Conservation (phyloP, 192 early-diverging fungal species). For the Coemansia sp. region DNA sequence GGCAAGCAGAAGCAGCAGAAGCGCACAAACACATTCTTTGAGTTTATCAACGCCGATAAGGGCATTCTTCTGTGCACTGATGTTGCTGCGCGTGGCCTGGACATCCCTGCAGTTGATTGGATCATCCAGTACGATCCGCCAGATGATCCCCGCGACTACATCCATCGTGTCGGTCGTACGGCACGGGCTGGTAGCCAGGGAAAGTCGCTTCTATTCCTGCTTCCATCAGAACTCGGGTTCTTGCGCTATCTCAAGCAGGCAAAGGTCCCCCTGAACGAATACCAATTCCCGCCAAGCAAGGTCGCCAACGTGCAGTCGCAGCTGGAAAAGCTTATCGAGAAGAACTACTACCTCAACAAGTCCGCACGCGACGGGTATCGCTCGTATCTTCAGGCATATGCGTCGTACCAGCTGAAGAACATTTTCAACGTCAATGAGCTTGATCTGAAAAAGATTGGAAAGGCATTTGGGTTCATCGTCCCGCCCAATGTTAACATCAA, state of each 20-base stretch:
- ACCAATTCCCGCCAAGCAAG: slow-evolving; percentile 93
- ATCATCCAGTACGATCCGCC: slow-evolving; percentile 99
- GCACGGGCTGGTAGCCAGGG: slow-evolving; percentile 89
- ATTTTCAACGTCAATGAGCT: slow-evolving; percentile 92
- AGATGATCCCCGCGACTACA: slow-evolving; percentile 98
- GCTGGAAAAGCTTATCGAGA: slow-evolving; percentile 95
- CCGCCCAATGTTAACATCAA: slow-evolving; percentile 89
- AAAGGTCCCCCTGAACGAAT: slow-evolving; percentile 98
- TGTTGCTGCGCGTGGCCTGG: slow-evolving; percentile 95
- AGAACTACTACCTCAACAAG: slow-evolving; percentile 97
- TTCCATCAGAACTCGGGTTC: slow-evolving; percentile 93
- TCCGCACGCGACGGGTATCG: slow-evolving; percentile 95
- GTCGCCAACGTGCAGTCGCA: slow-evolving; percentile 95
- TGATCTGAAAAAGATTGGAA: slow-evolving; percentile 89
- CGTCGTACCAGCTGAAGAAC: slow-evolving; percentile 92
- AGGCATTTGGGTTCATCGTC: slow-evolving; percentile 93
- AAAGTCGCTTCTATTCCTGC: slow-evolving; percentile 91
- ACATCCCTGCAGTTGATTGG: slow-evolving; percentile 98
- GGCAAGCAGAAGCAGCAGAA: slow-evolving; percentile 98
- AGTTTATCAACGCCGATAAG: slow-evolving; percentile 92
- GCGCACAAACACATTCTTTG: slow-evolving; percentile 98
- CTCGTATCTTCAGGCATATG: slow-evolving; percentile 94
- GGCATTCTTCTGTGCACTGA: slow-evolving; percentile 97
- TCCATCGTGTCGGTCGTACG: slow-evolving; percentile 94
- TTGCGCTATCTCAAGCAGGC: slow-evolving; percentile 96